phyloP scores from a whole-genome alignment of 2,329 filamentous ascomycete genomes.

The Elsinoe arachidis region DNA sequence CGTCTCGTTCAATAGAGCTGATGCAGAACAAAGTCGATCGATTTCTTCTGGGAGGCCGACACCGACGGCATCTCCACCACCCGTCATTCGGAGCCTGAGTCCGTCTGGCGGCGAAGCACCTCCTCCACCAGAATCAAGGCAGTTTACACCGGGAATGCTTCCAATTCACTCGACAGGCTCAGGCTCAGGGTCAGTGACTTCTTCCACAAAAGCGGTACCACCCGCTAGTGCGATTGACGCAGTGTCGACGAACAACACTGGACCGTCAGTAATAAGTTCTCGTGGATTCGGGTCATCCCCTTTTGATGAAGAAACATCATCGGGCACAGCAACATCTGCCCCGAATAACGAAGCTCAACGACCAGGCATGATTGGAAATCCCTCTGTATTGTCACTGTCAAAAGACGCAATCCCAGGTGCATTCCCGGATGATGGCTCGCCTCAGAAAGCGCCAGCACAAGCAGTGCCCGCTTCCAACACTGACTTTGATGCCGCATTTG shows the following conservation, averaged over 20 bases:
- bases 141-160: slow-evolving; percentile 68
- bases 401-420: slow-evolving; percentile 38
- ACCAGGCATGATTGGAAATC: slow-evolving; percentile 28
- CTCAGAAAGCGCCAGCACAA: slow-evolving; percentile 29
- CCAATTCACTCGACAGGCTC: slow-evolving; percentile 53
- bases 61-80: slow-evolving; percentile 55
- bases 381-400: slow-evolving; percentile 19
- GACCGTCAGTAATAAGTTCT: slow-evolving; percentile 38
- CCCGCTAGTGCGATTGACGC: slow-evolving; percentile 29
- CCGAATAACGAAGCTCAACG: not conserved
- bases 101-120: slow-evolving; percentile 36
- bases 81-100: slow-evolving; percentile 36
- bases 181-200: slow-evolving; percentile 60
- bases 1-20: slow-evolving; percentile 3
- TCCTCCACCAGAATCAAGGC: slow-evolving; percentile 63
- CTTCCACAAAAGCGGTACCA: slow-evolving; percentile 43
- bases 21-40: not conserved
- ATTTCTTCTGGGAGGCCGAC: slow-evolving; percentile 40
- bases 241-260: slow-evolving; percentile 41
- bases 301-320: slow-evolving; percentile 31
- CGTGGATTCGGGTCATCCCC: slow-evolving; percentile 24
- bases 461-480: slow-evolving; percentile 46
- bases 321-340: slow-evolving; percentile 29
- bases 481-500: slow-evolving; percentile 80
- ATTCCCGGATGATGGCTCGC: slow-evolving; percentile 35